Evolutionary conservation across 2,329 filamentous ascomycete genomes (phyloP).

Genomic region (Colletotrichum tofieldiae): DNA sequence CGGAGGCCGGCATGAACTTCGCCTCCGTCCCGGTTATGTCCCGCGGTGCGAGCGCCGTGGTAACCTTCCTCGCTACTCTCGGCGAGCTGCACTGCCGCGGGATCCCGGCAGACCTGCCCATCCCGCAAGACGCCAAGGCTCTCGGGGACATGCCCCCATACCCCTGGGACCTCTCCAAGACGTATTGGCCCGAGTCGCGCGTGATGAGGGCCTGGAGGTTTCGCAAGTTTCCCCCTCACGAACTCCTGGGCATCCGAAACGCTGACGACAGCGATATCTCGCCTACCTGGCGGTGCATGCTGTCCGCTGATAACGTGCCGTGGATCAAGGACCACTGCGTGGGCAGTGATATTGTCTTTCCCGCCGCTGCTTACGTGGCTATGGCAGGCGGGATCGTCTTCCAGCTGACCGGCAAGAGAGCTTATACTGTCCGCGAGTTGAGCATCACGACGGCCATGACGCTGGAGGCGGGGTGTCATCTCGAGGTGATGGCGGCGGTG

Average conservation of each 20-base stretch:
- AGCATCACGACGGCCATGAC: no score
- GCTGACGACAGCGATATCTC: slow-evolving; percentile 53
- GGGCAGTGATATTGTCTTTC: slow-evolving; percentile 63
- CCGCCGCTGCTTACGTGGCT: slow-evolving; percentile 59
- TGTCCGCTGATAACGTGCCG: slow-evolving; percentile 56
- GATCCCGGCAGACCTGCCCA: not conserved
- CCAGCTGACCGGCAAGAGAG: not conserved
- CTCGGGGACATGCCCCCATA: not conserved
- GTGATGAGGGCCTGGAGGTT: slow-evolving; percentile 59
- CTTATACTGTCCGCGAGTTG: no score
- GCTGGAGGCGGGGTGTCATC: no score
- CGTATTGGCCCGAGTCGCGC: slow-evolving; percentile 45
- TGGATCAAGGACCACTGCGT: slow-evolving; percentile 66
- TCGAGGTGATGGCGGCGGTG: no score
- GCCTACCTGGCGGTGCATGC: slow-evolving; percentile 57
- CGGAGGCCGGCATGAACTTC: no score
- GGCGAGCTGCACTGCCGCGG: not conserved
- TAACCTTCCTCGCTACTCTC: slow-evolving; percentile 24
- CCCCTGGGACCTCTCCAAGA: not conserved
- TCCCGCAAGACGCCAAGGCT: slow-evolving; percentile 21
- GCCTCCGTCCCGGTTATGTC: no score
- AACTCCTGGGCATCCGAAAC: slow-evolving; percentile 53
- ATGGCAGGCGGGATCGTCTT: slow-evolving; percentile 50
- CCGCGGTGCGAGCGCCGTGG: no score
- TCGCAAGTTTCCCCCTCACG: slow-evolving; percentile 56